Conservation (phyloP, 495 filamentous ascomycete species). For the Arthonia radiata region DNA sequence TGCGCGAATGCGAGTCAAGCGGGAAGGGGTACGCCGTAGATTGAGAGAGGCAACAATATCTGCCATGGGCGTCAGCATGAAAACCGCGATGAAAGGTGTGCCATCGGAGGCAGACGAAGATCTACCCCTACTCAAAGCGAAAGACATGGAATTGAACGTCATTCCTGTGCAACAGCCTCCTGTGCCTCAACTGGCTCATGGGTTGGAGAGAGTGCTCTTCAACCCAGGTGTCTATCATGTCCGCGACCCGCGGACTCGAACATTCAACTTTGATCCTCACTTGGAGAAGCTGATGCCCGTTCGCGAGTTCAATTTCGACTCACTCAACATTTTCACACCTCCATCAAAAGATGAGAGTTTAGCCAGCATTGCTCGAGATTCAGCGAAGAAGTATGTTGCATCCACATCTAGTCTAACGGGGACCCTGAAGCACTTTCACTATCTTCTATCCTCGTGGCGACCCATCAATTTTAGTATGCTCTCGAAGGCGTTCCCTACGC, state of each 20-base stretch:
- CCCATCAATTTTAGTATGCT: constrained; percentile 35
- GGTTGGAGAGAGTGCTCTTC: constrained; percentile 75
- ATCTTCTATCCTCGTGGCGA: constrained; percentile 65
- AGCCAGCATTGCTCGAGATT: constrained; percentile 31
- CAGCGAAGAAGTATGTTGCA: constrained; percentile 66
- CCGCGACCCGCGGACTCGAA: constrained; percentile 64
- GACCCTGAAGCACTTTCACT: constrained; percentile 75
- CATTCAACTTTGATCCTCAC: constrained; percentile 93
- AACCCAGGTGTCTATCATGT: constrained; percentile 85
- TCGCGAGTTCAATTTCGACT: constrained; percentile 70
- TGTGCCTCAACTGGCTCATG: constrained; percentile 52
- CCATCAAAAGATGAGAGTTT: constrained; percentile 62
- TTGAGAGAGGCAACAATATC: too few species aligned
- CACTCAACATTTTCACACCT: constrained; percentile 62
- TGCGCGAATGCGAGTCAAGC: too few species aligned
- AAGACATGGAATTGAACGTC: constrained; percentile 11
- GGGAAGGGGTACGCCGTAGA: too few species aligned
- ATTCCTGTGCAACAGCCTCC: constrained; percentile 27
- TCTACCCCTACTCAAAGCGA: too few species aligned
- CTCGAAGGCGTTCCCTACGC: constrained; percentile 33
- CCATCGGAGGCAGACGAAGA: too few species aligned
- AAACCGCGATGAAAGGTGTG: too few species aligned
- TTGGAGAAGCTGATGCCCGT: constrained; percentile 78
- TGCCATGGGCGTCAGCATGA: too few species aligned
- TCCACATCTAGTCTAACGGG: constrained; percentile 94